Base-by-base conservation (phyloP, 352 stramenopile genomes). In the Pythium dissotocum region DNA sequence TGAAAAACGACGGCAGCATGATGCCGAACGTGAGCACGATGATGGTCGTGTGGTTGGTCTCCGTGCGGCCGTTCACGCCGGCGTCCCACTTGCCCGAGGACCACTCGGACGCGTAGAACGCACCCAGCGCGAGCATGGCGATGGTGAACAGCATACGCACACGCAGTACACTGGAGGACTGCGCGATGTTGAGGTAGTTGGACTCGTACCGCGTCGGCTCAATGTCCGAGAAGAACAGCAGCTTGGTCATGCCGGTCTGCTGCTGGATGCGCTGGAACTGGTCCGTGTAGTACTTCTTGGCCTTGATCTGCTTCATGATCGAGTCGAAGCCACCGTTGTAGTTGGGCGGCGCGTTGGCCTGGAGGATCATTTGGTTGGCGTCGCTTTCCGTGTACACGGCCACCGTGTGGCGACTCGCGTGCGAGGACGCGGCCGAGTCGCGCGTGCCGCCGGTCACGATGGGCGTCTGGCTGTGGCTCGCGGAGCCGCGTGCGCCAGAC, bases 221-320 rank as follows among this genome's bases (percentile, higher is more conserved):
- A 2, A 83, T 63, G 60, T 89, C 75, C 26, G 75, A 85, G 71
- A 93, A 93, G 52, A 75, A 87, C 24, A 93, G 73, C 26, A 77
- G 70, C 26, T 76, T 76, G 61, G 65, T 73, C 83, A 93, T 93
- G 53, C 78, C 84, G 12, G 84, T 90, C 59, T 91, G 85, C 66
- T 87, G 72, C 72, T 93, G 85, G 63, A 93, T 89, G 46, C 80
- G 80, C 60, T 89, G 83, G 73, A 93, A 93, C 71, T 93, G 85
- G 55, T 84, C 58, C 54, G 81, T 88, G 71, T 88, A 91, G 70
- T 90, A 93, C 53, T 85, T 82, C 61, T 91, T 90, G 58, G 80
- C 82, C 58, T 86, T 86, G 64, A 91, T 91, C 56, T 89, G 75
- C 58, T 90, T 89, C 76, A 93, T 89, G 61, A 90, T 93, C 54